phyloP scores from a whole-genome alignment of 2,329 filamentous ascomycete genomes.

The Sphaerostilbella broomeana region DNA sequence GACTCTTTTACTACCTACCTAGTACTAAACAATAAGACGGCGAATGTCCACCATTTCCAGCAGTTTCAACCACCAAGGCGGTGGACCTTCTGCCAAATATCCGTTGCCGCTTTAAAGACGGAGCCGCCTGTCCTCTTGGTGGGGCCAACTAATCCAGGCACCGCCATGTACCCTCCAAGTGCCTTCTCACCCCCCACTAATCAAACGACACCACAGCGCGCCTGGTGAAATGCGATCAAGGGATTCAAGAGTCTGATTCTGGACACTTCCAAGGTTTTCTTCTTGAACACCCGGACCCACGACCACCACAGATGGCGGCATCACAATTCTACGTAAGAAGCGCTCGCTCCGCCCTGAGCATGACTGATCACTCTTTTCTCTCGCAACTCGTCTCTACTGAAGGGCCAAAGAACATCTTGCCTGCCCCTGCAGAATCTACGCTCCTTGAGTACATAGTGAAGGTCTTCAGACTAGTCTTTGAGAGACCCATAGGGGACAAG shows the following conservation, averaged over 20 bases:
- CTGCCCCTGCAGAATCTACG: too few relatives aligned
- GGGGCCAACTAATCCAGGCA: neutral
- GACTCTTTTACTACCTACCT: too few relatives aligned
- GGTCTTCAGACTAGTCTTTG: constrained; percentile 21
- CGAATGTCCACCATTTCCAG: neutral
- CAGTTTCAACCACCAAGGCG: neutral
- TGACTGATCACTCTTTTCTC: neutral
- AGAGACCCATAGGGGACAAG: constrained; percentile 17
- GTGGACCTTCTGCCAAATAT: neutral
- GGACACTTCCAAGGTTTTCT: neutral
- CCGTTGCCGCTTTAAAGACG: neutral
- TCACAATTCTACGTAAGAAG: neutral
- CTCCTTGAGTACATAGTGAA: constrained; percentile 24
- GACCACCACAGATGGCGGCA: neutral
- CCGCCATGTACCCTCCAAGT: neutral
- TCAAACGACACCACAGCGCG: too few relatives aligned
- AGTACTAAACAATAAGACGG: constrained; percentile 1
- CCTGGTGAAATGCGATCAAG: too few relatives aligned
- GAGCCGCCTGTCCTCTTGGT: neutral
- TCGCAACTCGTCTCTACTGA: neutral
- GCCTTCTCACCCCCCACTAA: too few relatives aligned
- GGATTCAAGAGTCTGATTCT: neutral
- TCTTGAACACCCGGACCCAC: neutral
- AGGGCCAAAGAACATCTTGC: constrained; percentile 14
- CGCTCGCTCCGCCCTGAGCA: neutral